A percentile compares a stretch with the other conserved stretches of the same genome.
phyloP scores from a whole-genome alignment of 139 green algal species.

The Desmodesmus armatus region DNA sequence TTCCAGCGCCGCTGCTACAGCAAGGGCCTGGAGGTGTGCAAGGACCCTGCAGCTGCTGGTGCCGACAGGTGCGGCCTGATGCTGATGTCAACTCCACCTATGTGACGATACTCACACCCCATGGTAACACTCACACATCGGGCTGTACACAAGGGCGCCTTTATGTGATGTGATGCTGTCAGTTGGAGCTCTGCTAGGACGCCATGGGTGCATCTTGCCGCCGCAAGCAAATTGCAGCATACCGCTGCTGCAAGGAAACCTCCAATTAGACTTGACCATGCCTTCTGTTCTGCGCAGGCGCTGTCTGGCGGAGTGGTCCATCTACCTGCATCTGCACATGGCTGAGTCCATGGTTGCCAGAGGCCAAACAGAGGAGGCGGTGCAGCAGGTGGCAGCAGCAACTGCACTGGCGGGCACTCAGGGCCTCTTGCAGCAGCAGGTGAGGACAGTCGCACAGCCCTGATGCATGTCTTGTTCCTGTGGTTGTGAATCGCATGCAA shows the following conservation, averaged over 20 bases:
- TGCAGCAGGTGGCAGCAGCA: conserved; percentile 1
- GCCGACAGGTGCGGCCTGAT: not conserved
- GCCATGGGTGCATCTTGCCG: not conserved
- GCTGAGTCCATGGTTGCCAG: conserved; percentile 7
- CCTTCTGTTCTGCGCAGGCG: conserved; percentile 13
- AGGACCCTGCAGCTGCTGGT: conserved; percentile 17
- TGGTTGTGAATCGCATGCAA: not conserved
- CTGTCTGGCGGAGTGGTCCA: conserved; percentile 20
- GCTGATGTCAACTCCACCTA: no score
- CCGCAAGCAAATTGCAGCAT: not conserved
- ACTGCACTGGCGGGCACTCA: conserved; percentile 24
- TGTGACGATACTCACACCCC: no score
- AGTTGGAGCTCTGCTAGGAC: no score
- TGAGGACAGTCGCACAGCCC: no score
- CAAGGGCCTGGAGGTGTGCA: conserved; percentile 24
- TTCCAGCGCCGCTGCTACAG: conserved; percentile 8
- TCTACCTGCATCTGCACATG: conserved; percentile 38
- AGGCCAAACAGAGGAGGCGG: not conserved
- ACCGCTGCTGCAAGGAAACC: not conserved
- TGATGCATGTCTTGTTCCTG: no score
- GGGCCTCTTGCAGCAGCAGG: conserved; percentile 39
- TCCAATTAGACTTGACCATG: not conserved
- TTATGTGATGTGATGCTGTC: no score
- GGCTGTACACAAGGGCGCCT: no score
- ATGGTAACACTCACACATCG: no score